Evolutionary conservation across 2,329 filamentous ascomycete species (phyloP).

Genomic region (Helicocarpus griseus): DNA sequence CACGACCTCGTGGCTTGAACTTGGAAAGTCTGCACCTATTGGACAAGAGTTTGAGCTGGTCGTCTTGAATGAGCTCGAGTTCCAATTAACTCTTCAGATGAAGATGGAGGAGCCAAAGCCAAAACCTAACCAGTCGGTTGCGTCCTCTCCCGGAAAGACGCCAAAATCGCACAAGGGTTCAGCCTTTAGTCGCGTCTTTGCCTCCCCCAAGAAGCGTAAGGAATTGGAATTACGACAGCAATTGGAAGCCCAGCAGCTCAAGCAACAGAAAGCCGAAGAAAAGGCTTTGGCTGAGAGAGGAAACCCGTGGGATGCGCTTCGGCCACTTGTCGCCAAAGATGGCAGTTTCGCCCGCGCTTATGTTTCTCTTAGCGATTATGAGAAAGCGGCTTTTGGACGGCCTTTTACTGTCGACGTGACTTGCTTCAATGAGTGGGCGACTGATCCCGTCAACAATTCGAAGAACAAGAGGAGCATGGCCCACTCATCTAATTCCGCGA

Average conservation of each 20-base stretch:
- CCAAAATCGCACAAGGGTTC: conserved; percentile 64
- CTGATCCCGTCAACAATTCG: conserved; percentile 74
- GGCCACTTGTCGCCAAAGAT: conserved; percentile 77
- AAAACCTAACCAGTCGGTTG: conserved; percentile 31
- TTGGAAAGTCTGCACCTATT: conserved; percentile 85
- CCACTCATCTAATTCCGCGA: conserved; percentile 46
- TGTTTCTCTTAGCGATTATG: conserved; percentile 86
- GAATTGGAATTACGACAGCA: conserved; percentile 78
- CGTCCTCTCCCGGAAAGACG: conserved; percentile 51
- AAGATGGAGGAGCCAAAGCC: conserved; percentile 77
- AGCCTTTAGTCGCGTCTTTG: conserved; percentile 83
- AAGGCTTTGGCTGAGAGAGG: conserved; percentile 46
- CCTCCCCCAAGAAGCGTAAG: conserved; percentile 92
- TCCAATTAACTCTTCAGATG: conserved; percentile 92
- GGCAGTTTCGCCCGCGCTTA: conserved; percentile 93
- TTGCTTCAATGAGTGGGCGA: conserved; percentile 98
- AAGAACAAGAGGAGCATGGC: conserved; percentile 78
- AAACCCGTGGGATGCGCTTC: conserved; percentile 68
- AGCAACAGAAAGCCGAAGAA: conserved; percentile 54
- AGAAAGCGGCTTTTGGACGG: conserved; percentile 76
- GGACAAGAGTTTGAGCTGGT: conserved; percentile 98
- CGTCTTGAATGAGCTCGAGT: conserved; percentile 95
- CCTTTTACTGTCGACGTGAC: conserved; percentile 81
- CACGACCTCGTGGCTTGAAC: conserved; percentile 88
- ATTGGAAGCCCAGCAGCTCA: conserved; percentile 68